Conservation (phyloP, 1,284 basidiomycete species). For the Sporisorium exsertum region DNA sequence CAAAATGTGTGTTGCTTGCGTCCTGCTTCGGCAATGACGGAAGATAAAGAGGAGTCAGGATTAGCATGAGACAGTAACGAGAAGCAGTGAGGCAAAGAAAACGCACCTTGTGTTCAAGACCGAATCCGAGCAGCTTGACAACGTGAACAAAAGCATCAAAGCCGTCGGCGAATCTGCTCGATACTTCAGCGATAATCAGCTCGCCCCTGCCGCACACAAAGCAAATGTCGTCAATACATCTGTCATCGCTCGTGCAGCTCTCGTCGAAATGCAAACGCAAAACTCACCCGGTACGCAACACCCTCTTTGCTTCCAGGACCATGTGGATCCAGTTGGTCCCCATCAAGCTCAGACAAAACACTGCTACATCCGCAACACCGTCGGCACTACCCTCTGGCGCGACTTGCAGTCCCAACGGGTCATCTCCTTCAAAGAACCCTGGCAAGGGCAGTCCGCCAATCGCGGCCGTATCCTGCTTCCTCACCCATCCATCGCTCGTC, state of each 20-base stretch:
- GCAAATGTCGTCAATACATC: constrained; percentile 7
- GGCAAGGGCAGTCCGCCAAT: constrained; percentile 51
- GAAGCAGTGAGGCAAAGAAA: neutral
- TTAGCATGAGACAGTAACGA: neutral
- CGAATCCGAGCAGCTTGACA: constrained; percentile 83
- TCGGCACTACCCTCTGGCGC: constrained; percentile 9
- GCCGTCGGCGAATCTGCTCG: constrained; percentile 51
- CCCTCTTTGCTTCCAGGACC: constrained; percentile 87
- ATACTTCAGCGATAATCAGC: constrained; percentile 94
- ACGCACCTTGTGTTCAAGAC: constrained; percentile 74
- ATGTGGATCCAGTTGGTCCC: constrained; percentile 94
- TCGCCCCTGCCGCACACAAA: constrained; percentile 73
- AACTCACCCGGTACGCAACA: constrained; percentile 77
- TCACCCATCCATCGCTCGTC: constrained; percentile 75
- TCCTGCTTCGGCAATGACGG: constrained; percentile 19
- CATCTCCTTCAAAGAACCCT: constrained; percentile 24
- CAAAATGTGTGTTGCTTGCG: constrained; percentile 57
- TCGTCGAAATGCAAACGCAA: neutral
- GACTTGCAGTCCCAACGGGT: constrained; percentile 20
- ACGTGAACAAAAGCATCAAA: constrained; percentile 79
- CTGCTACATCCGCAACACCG: constrained; percentile 85
- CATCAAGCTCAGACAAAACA: constrained; percentile 96
- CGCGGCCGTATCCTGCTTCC: constrained; percentile 56
- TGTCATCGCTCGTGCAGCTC: constrained; percentile 71
- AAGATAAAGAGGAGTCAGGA: neutral